Percentiles rank a stretch among this genome's conserved stretches.
Evolutionary conservation across 306 rosid species (phyloP).

Genomic region (Casuarina cunninghamiana): DNA sequence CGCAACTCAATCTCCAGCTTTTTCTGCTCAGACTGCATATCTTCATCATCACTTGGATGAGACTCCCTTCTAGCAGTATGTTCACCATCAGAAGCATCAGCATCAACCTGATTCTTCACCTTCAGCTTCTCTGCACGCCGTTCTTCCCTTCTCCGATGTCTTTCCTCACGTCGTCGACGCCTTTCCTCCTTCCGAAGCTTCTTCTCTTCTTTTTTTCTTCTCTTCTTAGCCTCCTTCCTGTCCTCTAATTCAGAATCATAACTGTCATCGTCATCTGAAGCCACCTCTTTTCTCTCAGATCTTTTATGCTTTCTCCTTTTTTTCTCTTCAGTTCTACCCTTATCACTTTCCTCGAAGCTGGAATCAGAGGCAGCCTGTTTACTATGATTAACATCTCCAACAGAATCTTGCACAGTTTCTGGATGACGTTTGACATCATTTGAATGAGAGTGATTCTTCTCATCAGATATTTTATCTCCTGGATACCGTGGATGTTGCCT

Average conservation of each 20-base stretch:
- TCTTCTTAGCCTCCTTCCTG: conserved; percentile 78
- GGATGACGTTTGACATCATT: conserved; percentile 31
- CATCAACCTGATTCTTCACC: conserved; percentile 55
- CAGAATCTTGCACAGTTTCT: conserved; percentile 36
- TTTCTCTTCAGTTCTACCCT: conserved; percentile 52
- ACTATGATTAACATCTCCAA: conserved; percentile 40
- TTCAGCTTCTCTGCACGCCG: conserved; percentile 78
- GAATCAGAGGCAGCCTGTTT: conserved; percentile 51
- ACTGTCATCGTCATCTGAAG: conserved; percentile 71
- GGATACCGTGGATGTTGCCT: conserved; percentile 42
- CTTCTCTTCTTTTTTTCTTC: conserved; percentile 82
- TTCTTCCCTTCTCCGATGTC: conserved; percentile 69
- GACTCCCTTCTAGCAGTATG: conserved; percentile 45
- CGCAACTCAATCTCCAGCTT: conserved; percentile 90
- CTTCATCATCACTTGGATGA: conserved; percentile 56
- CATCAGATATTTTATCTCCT: conserved; percentile 47
- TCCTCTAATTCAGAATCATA: conserved; percentile 72
- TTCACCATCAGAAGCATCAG: conserved; percentile 56
- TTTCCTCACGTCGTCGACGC: conserved; percentile 77
- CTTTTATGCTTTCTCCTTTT: conserved; percentile 73
- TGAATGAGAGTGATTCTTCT: conserved; percentile 42
- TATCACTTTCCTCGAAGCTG: conserved; percentile 66
- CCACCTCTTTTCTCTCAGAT: conserved; percentile 56
- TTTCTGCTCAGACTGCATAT: conserved; percentile 50
- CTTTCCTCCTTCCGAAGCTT: conserved; percentile 81